Base-by-base conservation (phyloP, 495 filamentous ascomycete genomes). In the Annulohypoxylon moriforme region DNA sequence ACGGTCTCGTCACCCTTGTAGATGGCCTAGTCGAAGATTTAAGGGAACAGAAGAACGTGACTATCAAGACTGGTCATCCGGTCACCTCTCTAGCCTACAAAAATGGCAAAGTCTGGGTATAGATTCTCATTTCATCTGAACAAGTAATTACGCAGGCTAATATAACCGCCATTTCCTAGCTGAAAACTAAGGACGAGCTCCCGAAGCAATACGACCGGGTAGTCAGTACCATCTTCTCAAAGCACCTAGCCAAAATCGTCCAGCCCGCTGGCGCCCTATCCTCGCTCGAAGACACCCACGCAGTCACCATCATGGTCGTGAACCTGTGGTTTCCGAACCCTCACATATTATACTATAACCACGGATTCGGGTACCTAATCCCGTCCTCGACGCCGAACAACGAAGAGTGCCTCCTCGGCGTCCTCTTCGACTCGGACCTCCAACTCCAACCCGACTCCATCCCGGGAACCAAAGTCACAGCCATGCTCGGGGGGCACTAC, bases 401-500 rank as follows among this genome's bases (percentile, higher is more conserved):
- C 77, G 92, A 93, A 1, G 93, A 98, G 76, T 82, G 87, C 47
- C 91, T 90, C 1, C 89, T 99, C 27, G 96, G 96, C 47, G 94
- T 98, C 38, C 89, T 98, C 63, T 98, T 98, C 77, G 94, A 97
- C 74, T 92, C 90, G 0, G 88, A 93, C 52, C 85, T 91, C 50
- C 73, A 78, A 20, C 58, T 60, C 18, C 40, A 5, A 9, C 40
- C 66, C 56, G 78, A 9, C 44, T 63, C 74, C 64, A 69, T 14
- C 36, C 77, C 79, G 0, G 93, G 93, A 31, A 97, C 93, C 14
- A 97, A 97, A 76, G 77, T 99, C 31, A 98, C 95, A 13, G 92
- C 98, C 57, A 97, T 99, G 92, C 80, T 98, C 22, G 96, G 96
- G 56, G 96, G 96, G 5, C 95, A 98, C 81, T 94, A 91, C 82